Evolutionary conservation across 192 early-diverging fungal species (phyloP), one percentile per base, ranked within the genome.

Genomic region (Mortierella hygrophila): DNA sequence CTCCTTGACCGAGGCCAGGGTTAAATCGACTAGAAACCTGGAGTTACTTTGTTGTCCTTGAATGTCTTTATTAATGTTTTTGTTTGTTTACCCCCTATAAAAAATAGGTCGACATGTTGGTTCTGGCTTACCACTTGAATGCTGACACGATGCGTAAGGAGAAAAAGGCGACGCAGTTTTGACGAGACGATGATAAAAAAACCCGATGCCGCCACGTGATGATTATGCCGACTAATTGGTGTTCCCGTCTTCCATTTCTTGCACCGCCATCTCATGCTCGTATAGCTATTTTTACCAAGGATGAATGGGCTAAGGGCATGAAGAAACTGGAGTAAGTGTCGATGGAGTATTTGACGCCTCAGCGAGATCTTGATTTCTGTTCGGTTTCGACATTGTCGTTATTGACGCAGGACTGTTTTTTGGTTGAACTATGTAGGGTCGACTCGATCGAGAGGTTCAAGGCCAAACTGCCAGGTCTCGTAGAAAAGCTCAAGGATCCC

Each of bases 231-330:
- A 42, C 16, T 68, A 44, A 68, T 40, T 40, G 40, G 5, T 72
- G 23, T 44, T n/a, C 13, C 9, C 9, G 21, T 29, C 49, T 72
- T 46, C 15, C 70, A 13, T 72, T 47, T 41, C 21, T 46, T 55
- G 44, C 42, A 60, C 26, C 44, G 46, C 40, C 55, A 1, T 70
- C 35, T 26, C 47, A 40, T 81, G 40, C 29, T 23, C 52, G 44
- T n/a, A 23, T 65, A 78, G 89, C 87, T 29, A 85, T 92, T 26
- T 92, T 92, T 76, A 89, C 89, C 29, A 89, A 90, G 70, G 89
- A 89, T 32, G 81, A 86, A 54, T 86, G 84, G 84, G 47, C 47
- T 23, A 81, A 77, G 49, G 84, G 84, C 8, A 86, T 86, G 84
- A 75, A 72, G 46, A 77, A 41, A 40, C n/a, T 86, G 11, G 23